Conservation (phyloP, 345 rosid genomes). For the Populus ilicifolia region DNA sequence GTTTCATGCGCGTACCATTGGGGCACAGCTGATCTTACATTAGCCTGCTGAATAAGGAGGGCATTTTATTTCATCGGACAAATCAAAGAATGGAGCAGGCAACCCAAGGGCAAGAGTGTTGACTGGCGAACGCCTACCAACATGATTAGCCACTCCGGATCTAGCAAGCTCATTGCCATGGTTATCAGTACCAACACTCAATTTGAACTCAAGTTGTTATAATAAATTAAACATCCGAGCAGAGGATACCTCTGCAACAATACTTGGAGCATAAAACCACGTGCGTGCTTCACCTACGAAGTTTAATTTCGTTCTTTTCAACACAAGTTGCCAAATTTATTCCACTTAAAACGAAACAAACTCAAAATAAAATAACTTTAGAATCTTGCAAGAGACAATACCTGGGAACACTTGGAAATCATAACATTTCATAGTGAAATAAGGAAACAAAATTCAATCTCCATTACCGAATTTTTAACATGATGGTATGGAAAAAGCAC, state of each 20-base stretch:
- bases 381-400: background rate
- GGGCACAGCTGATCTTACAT: no score
- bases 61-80: no score
- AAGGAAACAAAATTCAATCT: constrained; percentile 22
- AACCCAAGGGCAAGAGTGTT: background rate
- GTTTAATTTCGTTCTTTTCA: background rate
- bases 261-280: background rate
- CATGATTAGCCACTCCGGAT: no score
- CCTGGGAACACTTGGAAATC: background rate
- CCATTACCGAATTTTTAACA: background rate
- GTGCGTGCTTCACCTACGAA: background rate
- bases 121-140: background rate
- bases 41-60: no score
- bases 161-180: no score
- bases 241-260: background rate
- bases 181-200: no score
- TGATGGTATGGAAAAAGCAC: constrained; percentile 11
- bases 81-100: no score
- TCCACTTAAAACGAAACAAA: background rate
- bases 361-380: background rate
- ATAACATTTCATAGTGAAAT: background rate
- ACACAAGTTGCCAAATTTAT: background rate
- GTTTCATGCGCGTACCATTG: no score
- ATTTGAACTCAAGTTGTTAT: no score
- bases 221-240: no score